Base-by-base conservation (phyloP, 371 early-diverging fungal species). In the Rhizopus arrhizus region DNA sequence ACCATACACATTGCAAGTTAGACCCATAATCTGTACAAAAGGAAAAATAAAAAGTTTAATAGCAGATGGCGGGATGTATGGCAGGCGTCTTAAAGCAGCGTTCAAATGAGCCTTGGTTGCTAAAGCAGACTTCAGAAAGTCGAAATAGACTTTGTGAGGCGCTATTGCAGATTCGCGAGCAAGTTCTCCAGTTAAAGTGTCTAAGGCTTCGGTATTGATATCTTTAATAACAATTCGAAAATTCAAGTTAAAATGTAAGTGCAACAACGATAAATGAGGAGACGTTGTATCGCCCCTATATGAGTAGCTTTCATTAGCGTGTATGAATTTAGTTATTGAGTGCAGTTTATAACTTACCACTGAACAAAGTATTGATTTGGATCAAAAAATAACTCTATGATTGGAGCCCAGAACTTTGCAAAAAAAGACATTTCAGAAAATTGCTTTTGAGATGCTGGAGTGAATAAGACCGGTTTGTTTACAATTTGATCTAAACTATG, bases 381-480 rank as follows among this genome's bases (percentile, higher is more conserved):
- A 58, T 64, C 29, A 58, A 52, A 62, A 36, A 62, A 52, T 46
- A 53, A 53, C 10, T 53, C 54, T 38, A 58, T 52, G 0, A 47
- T 34, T 15, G 58, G 54, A 40, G 56, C 58, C 64, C 58, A 63
- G 42, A 63, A 63, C 47, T 58, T 63, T 13, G 56, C 52, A 0
- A 63, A 47, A 32, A 53, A 53, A 8, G 58, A 58, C 46, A 46
- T 58, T 11, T 58, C 54, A 4, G 58, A 53, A 9, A 58, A 53
- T 22, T 58, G 52, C 0, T 58, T 40, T 47, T 22, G 63, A 28
- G 56, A 61, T 15, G 45, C 28, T 5, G 6, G 0, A 56, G 56
- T 49, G 34, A 51, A 62, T 56, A 62, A 43, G 5, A 62, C 11
- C 34, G 50, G 45, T 7, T 62, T 62, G 16, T 38, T 62, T 4